A percentile compares a stretch with the other conserved stretches of the same genome.
phyloP scores from a whole-genome alignment of 2,329 filamentous ascomycete genomes.

The Paraconiothyrium sp. region DNA sequence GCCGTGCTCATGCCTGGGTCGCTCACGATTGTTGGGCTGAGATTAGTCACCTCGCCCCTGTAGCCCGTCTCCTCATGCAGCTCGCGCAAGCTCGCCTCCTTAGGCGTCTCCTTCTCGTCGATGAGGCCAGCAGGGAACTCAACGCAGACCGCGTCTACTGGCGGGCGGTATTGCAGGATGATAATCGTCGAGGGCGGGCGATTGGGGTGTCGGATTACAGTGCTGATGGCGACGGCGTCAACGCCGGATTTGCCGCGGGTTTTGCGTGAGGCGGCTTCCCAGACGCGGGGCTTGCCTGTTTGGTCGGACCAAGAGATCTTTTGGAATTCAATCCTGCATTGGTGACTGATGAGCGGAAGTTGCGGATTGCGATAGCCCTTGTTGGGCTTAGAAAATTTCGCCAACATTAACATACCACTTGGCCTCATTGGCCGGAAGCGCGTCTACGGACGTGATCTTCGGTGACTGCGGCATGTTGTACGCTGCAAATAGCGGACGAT shows the following conservation, averaged over 20 bases:
- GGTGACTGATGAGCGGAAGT: not conserved
- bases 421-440: constrained; percentile 61
- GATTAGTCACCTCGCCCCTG: constrained; percentile 60
- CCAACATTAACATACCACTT: constrained; percentile 54
- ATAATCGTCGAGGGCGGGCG: constrained; percentile 62
- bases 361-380: not conserved
- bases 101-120: constrained; percentile 65
- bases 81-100: constrained; percentile 66
- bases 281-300: constrained; percentile 56
- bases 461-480: constrained; percentile 46
- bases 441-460: constrained; percentile 51
- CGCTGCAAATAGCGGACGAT: constrained; percentile 26
- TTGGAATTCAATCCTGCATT: constrained; percentile 54
- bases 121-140: constrained; percentile 70
- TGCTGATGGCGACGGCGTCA: constrained; percentile 68
- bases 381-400: too few relatives aligned
- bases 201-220: constrained; percentile 61
- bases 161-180: constrained; percentile 69
- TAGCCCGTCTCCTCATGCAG: constrained; percentile 71
- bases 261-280: constrained; percentile 61
- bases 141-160: constrained; percentile 66
- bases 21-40: constrained; percentile 73
- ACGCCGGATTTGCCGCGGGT: constrained; percentile 65
- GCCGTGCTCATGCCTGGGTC: constrained; percentile 70
- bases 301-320: constrained; percentile 63